Conservation (phyloP, 2,329 filamentous ascomycete genomes). For the Ustilaginoidea virens region DNA sequence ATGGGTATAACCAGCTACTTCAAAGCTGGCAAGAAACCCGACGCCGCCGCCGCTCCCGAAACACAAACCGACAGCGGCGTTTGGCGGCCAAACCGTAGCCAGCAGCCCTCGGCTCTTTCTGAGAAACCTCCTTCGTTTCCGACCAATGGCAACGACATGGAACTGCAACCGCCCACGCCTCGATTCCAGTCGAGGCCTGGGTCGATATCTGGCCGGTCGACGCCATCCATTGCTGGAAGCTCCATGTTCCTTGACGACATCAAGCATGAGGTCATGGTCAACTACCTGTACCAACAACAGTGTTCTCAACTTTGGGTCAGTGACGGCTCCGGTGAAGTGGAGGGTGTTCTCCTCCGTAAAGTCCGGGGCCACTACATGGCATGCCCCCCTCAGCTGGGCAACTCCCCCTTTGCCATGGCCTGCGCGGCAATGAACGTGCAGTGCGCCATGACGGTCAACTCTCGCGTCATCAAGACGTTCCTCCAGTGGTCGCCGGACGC, state of each 20-base stretch:
- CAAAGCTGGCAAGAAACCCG: constrained; percentile 25
- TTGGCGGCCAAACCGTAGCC: constrained; percentile 8
- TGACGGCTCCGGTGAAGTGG: constrained; percentile 49
- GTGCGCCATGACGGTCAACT: constrained; percentile 71
- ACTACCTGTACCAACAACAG: constrained; percentile 69
- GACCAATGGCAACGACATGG: constrained; percentile 24
- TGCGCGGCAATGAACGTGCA: constrained; percentile 57
- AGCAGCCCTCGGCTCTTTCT: constrained; percentile 13
- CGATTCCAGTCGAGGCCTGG: constrained; percentile 15
- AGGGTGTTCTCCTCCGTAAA: constrained; percentile 61
- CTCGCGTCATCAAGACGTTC: constrained; percentile 64
- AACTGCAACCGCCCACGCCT: constrained; percentile 32
- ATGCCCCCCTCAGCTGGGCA: constrained; percentile 49
- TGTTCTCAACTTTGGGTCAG: constrained; percentile 60
- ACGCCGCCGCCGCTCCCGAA: constrained; percentile 6
- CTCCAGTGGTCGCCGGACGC: constrained; percentile 58
- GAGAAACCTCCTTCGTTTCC: constrained; percentile 21
- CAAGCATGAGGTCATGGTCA: constrained; percentile 72
- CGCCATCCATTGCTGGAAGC: constrained; percentile 22
- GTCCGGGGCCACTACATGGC: constrained; percentile 54
- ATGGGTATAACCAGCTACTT: constrained; percentile 52
- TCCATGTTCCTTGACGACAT: constrained; percentile 52
- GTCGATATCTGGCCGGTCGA: constrained; percentile 30
- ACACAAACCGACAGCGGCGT: constrained; percentile 7
- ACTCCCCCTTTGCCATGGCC: constrained; percentile 47